Conservation (phyloP, 495 filamentous ascomycete species). For the Penicillium silybi region DNA sequence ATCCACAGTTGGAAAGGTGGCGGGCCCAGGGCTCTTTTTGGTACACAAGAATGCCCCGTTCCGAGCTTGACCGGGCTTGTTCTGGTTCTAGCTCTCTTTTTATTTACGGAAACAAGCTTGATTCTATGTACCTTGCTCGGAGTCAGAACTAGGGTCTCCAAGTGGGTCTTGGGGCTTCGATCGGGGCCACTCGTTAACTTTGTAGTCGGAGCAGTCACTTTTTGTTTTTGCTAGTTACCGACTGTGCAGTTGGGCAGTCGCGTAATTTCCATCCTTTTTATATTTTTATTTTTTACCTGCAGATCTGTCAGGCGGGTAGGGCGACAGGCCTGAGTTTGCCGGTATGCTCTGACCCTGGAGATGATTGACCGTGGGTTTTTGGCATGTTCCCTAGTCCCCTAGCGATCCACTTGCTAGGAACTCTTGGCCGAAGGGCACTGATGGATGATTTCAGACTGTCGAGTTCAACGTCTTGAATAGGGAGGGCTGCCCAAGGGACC, state of each 20-base stretch:
- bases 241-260: neutral
- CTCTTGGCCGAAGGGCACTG: slow-evolving; percentile 9
- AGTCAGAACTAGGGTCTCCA: slow-evolving; percentile 10
- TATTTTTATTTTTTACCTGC: neutral
- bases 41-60: slow-evolving; percentile 11
- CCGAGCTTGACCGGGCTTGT: slow-evolving; percentile 6
- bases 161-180: slow-evolving; percentile 17
- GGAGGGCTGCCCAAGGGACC: neutral
- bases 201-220: neutral
- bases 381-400: slow-evolving; percentile 9
- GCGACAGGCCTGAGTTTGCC: slow-evolving; percentile 1
- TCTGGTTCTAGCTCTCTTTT: neutral
- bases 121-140: slow-evolving; percentile 7
- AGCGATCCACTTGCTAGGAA: slow-evolving; percentile 18
- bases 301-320: neutral
- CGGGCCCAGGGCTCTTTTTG: slow-evolving; percentile 7
- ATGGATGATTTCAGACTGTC: slow-evolving; percentile 21
- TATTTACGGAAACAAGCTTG: neutral
- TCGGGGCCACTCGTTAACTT: neutral
- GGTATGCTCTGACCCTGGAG: slow-evolving; percentile 10
- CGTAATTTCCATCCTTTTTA: neutral
- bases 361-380: neutral
- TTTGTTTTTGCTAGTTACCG: neutral
- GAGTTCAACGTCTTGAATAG: slow-evolving; percentile 2
- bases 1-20: slow-evolving; percentile 11